Conservation (phyloP, 805 yeast genomes). For the Suhomyces pyralidae region DNA sequence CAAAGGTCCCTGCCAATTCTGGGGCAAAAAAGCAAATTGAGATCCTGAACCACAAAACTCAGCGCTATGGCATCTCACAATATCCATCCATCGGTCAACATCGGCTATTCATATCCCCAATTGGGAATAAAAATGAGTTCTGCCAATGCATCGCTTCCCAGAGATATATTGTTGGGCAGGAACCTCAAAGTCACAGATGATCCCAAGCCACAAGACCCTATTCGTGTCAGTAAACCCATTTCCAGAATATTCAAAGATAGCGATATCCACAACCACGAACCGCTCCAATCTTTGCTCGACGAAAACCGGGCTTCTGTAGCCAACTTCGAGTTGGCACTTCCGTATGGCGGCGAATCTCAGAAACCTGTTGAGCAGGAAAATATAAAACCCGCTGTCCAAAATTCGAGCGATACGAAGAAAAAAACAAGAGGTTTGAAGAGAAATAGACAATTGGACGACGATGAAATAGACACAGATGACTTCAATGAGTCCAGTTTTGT, state of each 20-base stretch:
- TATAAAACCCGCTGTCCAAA: not conserved
- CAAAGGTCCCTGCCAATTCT: not conserved
- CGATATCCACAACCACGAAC: constrained; percentile 13
- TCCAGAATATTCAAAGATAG: constrained; percentile 8
- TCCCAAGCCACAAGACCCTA: constrained; percentile 9
- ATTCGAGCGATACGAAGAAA: not conserved
- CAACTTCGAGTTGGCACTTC: constrained; percentile 15
- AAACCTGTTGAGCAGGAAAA: not conserved
- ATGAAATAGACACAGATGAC: not conserved
- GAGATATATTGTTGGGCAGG: constrained; percentile 16
- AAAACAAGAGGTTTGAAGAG: constrained; percentile 10
- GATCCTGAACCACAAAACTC: not conserved
- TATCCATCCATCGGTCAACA: constrained; percentile 17
- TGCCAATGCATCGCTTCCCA: constrained; percentile 6
- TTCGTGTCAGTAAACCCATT: constrained; percentile 11
- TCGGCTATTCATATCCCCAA: constrained; percentile 14
- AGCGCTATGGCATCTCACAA: not conserved
- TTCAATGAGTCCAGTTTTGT: constrained; percentile 1
- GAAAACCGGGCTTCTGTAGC: constrained; percentile 15
- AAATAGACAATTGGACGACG: constrained; percentile 4
- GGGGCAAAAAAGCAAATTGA: not conserved
- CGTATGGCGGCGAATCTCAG: constrained; percentile 7
- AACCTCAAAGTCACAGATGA: constrained; percentile 16
- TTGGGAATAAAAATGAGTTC: not conserved
- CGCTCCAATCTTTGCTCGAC: constrained; percentile 19